Evolutionary conservation across 78 protist species (phyloP).

Genomic region (Cavenderia fasciculata): DNA sequence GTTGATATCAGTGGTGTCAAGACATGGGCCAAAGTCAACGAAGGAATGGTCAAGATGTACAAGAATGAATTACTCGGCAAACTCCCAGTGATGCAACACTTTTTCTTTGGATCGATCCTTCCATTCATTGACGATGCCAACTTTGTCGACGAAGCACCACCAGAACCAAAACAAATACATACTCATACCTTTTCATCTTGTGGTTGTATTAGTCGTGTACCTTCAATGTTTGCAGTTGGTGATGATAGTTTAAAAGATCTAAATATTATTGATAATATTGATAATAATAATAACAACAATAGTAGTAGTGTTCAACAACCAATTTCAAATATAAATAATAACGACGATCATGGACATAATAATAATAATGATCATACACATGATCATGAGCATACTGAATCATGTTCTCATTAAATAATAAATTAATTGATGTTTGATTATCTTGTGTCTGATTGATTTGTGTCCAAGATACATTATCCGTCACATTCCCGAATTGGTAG

Average conservation of each 20-base stretch:
- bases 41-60: constrained; percentile 91
- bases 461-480: no score
- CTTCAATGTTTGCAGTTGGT: constrained; percentile 54
- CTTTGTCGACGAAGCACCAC: not conserved
- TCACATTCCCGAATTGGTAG: no score
- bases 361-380: constrained; percentile 9
- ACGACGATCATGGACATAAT: not conserved
- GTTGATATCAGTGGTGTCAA: constrained; percentile 83
- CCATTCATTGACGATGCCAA: constrained; percentile 19
- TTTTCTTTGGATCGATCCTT: constrained; percentile 83
- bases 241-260: not conserved
- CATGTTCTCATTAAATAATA: no score
- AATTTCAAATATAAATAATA: not conserved
- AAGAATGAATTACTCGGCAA: constrained; percentile 87
- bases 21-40: constrained; percentile 85
- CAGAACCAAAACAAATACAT: not conserved
- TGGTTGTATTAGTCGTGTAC: constrained; percentile 48
- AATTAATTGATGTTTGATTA: no score
- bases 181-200: constrained; percentile 48
- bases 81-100: constrained; percentile 93
- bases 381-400: no score
- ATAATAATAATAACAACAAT: not conserved
- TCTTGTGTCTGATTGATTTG: no score
- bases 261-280: not conserved
- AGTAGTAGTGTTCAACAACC: not conserved